These are phyloP conservation scores for Alternaria panax DNA, from an alignment of 2,329 filamentous ascomycete species.

Conservation along the genomic window DNA sequence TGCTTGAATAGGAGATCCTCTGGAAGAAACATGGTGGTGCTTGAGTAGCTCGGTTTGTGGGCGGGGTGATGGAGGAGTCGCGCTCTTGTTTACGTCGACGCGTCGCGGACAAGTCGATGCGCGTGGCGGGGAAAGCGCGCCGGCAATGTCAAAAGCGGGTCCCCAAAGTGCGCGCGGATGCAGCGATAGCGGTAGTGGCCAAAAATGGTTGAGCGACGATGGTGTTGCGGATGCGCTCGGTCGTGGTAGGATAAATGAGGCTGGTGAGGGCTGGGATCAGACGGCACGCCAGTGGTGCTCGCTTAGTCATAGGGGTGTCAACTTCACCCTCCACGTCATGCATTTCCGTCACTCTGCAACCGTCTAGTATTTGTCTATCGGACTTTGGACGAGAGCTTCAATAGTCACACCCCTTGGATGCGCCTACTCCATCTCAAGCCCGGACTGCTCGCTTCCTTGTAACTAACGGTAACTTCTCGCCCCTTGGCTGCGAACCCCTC, in stretches of 20 bases:
- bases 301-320: constrained; percentile 11
- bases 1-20: constrained; percentile 96
- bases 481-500: constrained; percentile 5
- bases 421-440: constrained; percentile 1
- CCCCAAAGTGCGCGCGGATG: constrained; percentile 28
- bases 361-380: neutral
- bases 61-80: constrained; percentile 22
- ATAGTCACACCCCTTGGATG: neutral
- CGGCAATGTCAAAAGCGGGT: constrained; percentile 23
- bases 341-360: neutral
- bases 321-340: neutral
- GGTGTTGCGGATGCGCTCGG: constrained; percentile 31
- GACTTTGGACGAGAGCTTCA: neutral
- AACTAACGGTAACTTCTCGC: neutral
- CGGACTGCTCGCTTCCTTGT: constrained; percentile 1
- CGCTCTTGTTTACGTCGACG: constrained; percentile 46
- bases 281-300: constrained; percentile 7
- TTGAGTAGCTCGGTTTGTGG: constrained; percentile 14
- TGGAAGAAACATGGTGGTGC: constrained; percentile 86
- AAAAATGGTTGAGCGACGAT: constrained; percentile 26
- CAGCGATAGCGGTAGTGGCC: constrained; percentile 33
- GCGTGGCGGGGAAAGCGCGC: constrained; percentile 32
- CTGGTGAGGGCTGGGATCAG: constrained; percentile 17
- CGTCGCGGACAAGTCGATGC: constrained; percentile 37
- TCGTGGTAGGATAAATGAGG: constrained; percentile 24